Base-by-base conservation (phyloP, 257 asterid genomes). In the Capsicum chinense region DNA sequence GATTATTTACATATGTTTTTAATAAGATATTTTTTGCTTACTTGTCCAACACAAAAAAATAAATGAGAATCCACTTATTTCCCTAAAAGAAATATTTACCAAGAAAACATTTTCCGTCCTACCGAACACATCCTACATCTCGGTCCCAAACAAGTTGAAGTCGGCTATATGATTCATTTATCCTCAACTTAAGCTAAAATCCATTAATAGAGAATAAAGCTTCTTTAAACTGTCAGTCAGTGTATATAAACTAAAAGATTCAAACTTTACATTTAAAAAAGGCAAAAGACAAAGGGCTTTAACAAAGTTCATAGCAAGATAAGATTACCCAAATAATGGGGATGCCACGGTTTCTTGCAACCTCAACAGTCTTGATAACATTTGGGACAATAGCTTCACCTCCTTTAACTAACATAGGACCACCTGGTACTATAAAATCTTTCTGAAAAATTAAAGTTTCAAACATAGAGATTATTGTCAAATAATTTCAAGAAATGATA, bases 301-400 rank as follows among this genome's bases (percentile, higher is more conserved):
- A 14, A 15, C 37, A 8, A 78, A 78, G 21, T 26, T 26, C 42
- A 81, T 56, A 21, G 44, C 44, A 39, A 39, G 44, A 39, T 39
- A 39, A 39, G 76, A 57, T 62, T 89, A 95, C 99, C 99, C 99
- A 95, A 86, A 92, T 89, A 84, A 95, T 83, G 19, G 92, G 95
- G 81, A 93, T 89, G 21, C 88, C 83, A 79, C 97, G 97, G 83
- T 58, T 83, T 86, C 99, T 92, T n/a, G 98, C 91, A 84, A 90
- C 87, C 88, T 93, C 94, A 79, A 95, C 92, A 0, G 95, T 90
- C 81, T 90, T 89, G 63, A 90, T 88, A 60, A 93, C 99, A 79
- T 91, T 91, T 10, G 94, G 91, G 56, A 95, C 98, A 86, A 93
- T 89, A 47, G 91, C 90, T 87, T 87, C 87, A 21, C 97, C 98